These are phyloP conservation scores for Anthoceros angustus DNA, from an alignment of 225 moss, liverwort and hornwort genomes.

Conservation along the genomic window DNA sequence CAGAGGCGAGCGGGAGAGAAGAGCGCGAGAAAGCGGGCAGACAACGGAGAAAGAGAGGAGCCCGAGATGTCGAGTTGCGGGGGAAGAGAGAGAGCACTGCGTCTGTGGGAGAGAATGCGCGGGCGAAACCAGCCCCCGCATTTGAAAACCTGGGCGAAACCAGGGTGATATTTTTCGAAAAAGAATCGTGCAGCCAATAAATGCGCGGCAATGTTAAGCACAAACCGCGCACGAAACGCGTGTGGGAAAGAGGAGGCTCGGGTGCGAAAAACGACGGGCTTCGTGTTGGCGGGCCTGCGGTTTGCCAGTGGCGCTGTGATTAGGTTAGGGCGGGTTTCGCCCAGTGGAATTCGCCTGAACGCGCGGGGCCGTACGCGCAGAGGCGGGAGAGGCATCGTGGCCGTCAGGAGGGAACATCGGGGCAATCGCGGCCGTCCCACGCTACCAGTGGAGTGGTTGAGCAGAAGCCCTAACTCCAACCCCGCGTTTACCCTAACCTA, in stretches of 20 bases:
- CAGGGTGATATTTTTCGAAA: slow-evolving; percentile 1
- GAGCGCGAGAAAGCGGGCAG: slow-evolving; percentile 2
- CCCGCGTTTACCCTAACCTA: background rate
- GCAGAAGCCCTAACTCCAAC: background rate
- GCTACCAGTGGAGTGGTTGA: background rate
- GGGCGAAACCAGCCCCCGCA: background rate
- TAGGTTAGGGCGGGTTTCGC: slow-evolving; percentile 3
- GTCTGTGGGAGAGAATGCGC: background rate
- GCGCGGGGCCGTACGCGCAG: background rate
- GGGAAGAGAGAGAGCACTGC: background rate
- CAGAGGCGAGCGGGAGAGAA: slow-evolving; percentile 1
- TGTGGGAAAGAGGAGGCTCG: too few relatives aligned
- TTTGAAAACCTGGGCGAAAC: background rate
- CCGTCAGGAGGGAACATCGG: background rate
- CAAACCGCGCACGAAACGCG: background rate
- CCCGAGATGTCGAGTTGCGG: background rate
- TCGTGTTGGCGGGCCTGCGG: too few relatives aligned
- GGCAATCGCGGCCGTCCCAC: slow-evolving; percentile 1
- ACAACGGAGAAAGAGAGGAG: slow-evolving; percentile 1
- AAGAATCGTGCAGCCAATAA: background rate
- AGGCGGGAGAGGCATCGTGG: background rate
- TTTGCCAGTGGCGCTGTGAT: too few relatives aligned
- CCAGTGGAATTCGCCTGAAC: background rate
- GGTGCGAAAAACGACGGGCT: too few relatives aligned
- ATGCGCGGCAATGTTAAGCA: background rate